Percentiles rank a stretch among this genome's conserved stretches.
Evolutionary conservation across 2,329 filamentous ascomycete species (phyloP).

Genomic region (Annulohypoxylon truncatum): DNA sequence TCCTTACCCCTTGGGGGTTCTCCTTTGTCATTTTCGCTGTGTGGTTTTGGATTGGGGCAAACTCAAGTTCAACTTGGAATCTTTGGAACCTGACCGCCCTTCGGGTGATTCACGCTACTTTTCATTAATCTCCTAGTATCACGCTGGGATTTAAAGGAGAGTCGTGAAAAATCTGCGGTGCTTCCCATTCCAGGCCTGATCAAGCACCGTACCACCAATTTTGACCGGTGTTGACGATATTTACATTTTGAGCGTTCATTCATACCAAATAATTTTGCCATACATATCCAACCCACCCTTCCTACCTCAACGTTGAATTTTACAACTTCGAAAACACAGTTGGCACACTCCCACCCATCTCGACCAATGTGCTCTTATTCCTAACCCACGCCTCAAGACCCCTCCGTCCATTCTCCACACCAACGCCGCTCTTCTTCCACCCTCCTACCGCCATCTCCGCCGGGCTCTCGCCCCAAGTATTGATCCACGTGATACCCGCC

Average conservation of each 20-base stretch:
- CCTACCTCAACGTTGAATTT: neutral
- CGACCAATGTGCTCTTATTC: slow-evolving; percentile 89
- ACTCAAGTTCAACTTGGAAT: neutral
- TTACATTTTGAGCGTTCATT: slow-evolving; percentile 2
- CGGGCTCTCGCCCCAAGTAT: slow-evolving; percentile 92
- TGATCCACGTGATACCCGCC: slow-evolving; percentile 91
- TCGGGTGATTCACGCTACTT: slow-evolving; percentile 4
- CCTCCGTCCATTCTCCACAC: slow-evolving; percentile 84
- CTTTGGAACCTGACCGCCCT: slow-evolving; percentile 3
- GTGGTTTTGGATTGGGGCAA: neutral
- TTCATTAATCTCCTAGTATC: neutral
- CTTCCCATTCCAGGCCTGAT: neutral
- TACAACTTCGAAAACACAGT: slow-evolving; percentile 80
- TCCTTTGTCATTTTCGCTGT: neutral
- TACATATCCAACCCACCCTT: neutral
- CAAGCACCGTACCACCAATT: neutral
- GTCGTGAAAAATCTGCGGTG: neutral
- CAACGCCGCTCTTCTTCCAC: slow-evolving; percentile 91
- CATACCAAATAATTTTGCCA: neutral
- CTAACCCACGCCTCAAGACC: slow-evolving; percentile 85
- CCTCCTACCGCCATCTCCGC: slow-evolving; percentile 94
- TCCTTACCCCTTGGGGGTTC: neutral
- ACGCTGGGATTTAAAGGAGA: neutral
- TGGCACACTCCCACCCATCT: slow-evolving; percentile 77
- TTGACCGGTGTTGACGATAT: neutral